These are phyloP conservation scores for Picea sitchensis DNA, from an alignment of 75 land plant species.

Conservation along the genomic window DNA sequence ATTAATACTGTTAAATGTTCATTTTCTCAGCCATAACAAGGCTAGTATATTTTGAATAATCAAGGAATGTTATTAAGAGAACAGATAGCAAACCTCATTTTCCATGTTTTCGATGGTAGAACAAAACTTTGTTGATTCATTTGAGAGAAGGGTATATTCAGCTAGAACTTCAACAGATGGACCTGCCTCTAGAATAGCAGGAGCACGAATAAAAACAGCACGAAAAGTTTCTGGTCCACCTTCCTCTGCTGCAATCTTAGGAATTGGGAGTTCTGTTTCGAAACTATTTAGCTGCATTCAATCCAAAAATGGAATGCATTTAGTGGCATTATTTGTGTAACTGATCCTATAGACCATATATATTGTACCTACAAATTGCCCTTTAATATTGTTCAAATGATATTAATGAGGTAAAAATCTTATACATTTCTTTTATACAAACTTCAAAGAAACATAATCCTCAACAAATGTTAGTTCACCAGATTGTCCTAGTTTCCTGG, in stretches of 20 bases:
- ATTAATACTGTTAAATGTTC: not conserved
- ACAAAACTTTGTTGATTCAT: not conserved
- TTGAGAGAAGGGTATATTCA: slow-evolving; percentile 40
- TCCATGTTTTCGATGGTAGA: slow-evolving; percentile 11
- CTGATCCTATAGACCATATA: not conserved
- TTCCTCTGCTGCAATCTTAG: slow-evolving; percentile 63
- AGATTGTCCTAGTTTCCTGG: slow-evolving; percentile 50
- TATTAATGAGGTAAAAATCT: too few species aligned
- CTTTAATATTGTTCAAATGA: not conserved
- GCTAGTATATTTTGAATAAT: not conserved
- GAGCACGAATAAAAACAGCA: slow-evolving; percentile 96
- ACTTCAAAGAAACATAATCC: too few species aligned
- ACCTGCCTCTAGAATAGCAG: slow-evolving; percentile 83
- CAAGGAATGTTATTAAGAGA: not conserved
- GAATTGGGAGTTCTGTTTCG: slow-evolving; percentile 79
- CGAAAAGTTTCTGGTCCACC: slow-evolving; percentile 86
- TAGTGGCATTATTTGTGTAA: not conserved
- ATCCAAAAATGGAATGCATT: slow-evolving; percentile 4
- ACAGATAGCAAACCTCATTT: slow-evolving; percentile 29
- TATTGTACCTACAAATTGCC: not conserved
- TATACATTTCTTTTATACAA: too few species aligned
- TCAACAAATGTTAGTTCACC: too few species aligned
- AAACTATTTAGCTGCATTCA: slow-evolving; percentile 84
- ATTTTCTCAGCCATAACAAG: not conserved
- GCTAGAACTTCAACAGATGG: slow-evolving; percentile 87